Base-by-base conservation (phyloP, 2,329 filamentous ascomycete species). In the Geosmithia morbida region DNA sequence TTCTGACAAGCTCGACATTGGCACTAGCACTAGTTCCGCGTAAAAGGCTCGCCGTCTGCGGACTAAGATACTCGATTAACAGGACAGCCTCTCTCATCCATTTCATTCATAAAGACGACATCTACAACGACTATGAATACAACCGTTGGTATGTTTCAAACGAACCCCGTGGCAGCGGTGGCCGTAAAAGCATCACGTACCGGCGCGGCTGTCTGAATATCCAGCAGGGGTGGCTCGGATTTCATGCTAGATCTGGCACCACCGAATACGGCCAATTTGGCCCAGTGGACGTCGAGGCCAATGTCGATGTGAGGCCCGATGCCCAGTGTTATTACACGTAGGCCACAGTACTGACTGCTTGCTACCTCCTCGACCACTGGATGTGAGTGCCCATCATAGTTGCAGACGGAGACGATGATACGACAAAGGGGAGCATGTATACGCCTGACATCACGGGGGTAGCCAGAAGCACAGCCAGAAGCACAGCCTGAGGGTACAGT, bases 401-500 rank as follows among this genome's bases (percentile, higher is more conserved):
- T 11, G 71, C 70, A 3, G 63, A 55, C 3, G 70, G 45, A 2
- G 69, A 68, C 16, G 71, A 62, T n/a, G 66, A 61, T 14, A 74
- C 55, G 19, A 75, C 77, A 41, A 81, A 73, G 0, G 83, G 81
- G 0, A 87, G 66, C 2, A 84, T 67, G 13, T 83, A 71, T 1
- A 82, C 58, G 3, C 74, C 74, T 0, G 78, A 84, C n/a, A 67
- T 66, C 33, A 84, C 64, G 0, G 81, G 78, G 0, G 71, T 70
- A 1, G 75, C 76, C 46, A 71, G 71, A 2, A 81, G 71, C 1
- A 81, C 82, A 1, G 75, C 76, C 46, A 71, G 71, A 2, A 81
- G 71, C 1, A 81, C 82, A 2, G 79, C 73, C 58, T 89, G 85
- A 47, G 86, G 81, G 61, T 82, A 88, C 0, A 87, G 68, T 0